These are phyloP conservation scores for Alternaria infectoria DNA, from an alignment of 2,329 filamentous ascomycete genomes.

Conservation along the genomic window DNA sequence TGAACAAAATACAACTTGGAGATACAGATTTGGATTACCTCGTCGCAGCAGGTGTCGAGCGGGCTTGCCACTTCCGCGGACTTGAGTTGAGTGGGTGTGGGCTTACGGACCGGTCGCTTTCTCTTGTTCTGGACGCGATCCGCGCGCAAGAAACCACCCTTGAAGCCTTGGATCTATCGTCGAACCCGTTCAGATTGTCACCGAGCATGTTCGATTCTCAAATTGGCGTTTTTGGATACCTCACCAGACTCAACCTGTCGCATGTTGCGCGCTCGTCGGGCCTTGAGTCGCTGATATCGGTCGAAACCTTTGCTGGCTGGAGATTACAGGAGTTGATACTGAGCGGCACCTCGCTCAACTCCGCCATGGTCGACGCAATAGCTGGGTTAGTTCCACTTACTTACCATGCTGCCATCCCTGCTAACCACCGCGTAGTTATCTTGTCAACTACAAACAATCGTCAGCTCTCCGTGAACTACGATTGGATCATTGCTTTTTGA, in stretches of 20 bases:
- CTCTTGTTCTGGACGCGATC: conserved; percentile 68
- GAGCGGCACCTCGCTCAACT: conserved; percentile 68
- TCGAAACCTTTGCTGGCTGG: conserved; percentile 72
- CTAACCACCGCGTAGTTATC: conserved; percentile 60
- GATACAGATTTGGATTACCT: conserved; percentile 73
- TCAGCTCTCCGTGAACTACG: conserved; percentile 65
- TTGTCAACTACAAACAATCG: conserved; percentile 65
- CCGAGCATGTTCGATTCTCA: conserved; percentile 70
- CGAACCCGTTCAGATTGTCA: conserved; percentile 69
- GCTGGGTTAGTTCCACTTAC: conserved; percentile 43
- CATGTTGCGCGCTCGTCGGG: conserved; percentile 69
- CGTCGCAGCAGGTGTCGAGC: conserved; percentile 71
- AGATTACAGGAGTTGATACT: conserved; percentile 69
- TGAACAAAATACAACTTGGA: conserved; percentile 73
- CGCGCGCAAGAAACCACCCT: conserved; percentile 70
- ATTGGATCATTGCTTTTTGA: conserved; percentile 71
- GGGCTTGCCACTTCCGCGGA: conserved; percentile 68
- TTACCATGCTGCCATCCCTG: neutral
- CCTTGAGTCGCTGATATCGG: conserved; percentile 66
- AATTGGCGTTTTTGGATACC: conserved; percentile 69
- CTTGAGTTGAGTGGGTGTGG: conserved; percentile 71
- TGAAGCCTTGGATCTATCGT: conserved; percentile 71
- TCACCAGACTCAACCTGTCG: conserved; percentile 70
- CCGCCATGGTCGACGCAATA: conserved; percentile 69
- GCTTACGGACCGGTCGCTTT: conserved; percentile 63